Evolutionary conservation across 148 eudicot species (phyloP).

Genomic region (Fagopyrum esculentum): DNA sequence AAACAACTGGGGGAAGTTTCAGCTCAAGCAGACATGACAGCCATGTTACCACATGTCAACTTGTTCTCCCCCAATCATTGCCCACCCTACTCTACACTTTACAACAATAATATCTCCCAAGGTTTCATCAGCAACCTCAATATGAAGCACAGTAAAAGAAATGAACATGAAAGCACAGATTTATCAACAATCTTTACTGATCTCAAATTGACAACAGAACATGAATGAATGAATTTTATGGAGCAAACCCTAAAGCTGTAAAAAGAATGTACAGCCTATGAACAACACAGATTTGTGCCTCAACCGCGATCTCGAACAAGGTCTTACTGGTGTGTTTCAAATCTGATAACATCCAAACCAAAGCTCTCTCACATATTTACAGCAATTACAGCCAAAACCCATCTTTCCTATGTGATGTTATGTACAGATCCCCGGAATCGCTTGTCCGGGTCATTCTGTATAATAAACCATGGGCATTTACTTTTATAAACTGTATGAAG

Average conservation of each 20-base stretch:
- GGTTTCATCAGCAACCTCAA: neutral
- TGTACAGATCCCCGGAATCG: neutral
- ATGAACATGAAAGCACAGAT: neutral
- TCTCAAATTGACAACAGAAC: neutral
- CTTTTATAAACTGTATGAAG: neutral
- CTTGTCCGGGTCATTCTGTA: neutral
- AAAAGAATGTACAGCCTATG: neutral
- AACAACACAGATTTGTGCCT: neutral
- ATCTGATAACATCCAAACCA: slow-evolving; percentile 3
- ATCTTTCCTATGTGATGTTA: neutral
- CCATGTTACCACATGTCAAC: slow-evolving; percentile 9
- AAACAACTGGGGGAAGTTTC: neutral
- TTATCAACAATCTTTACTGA: neutral
- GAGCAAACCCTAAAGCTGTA: slow-evolving; percentile 1
- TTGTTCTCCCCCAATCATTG: slow-evolving; percentile 5
- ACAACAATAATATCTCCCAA: neutral
- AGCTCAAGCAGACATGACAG: neutral
- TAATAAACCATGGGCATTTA: neutral
- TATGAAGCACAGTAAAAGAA: neutral
- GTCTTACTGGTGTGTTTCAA: neutral
- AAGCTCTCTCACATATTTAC: slow-evolving; percentile 8
- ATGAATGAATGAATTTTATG: neutral
- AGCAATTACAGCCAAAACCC: slow-evolving; percentile 10
- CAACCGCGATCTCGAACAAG: neutral
- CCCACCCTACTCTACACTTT: neutral